A percentile compares a stretch with the other conserved stretches of the same genome.
Conservation (phyloP, 2,329 filamentous ascomycete species). For the Botrytis elliptica region DNA sequence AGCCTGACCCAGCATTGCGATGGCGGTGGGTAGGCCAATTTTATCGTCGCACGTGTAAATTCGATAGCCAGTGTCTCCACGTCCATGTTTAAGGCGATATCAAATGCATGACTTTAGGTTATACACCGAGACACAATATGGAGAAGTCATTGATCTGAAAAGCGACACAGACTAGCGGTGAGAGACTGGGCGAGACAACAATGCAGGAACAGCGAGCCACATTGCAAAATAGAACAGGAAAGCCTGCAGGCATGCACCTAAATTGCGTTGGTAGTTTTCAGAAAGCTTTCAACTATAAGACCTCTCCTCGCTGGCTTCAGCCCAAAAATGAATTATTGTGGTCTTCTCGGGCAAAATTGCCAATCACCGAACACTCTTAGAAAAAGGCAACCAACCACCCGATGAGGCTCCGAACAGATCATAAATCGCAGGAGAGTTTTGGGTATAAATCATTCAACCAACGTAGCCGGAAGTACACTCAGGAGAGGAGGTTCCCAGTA, state of each 20-base stretch:
- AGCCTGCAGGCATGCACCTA: neutral
- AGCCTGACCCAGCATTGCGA: neutral
- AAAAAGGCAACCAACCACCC: neutral
- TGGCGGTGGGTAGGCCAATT: neutral
- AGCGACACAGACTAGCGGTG: neutral
- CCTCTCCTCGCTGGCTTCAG: neutral
- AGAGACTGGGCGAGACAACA: neutral
- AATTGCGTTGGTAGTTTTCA: neutral
- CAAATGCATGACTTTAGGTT: neutral
- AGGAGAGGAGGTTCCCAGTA: neutral
- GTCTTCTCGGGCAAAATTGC: neutral
- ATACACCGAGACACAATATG: neutral
- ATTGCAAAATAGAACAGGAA: neutral
- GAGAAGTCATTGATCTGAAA: neutral
- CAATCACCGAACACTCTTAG: neutral
- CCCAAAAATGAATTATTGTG: neutral
- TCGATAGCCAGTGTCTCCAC: neutral
- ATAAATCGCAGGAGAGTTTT: too few species aligned
- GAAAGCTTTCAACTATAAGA: neutral
- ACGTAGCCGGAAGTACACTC: neutral
- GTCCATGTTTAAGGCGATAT: neutral
- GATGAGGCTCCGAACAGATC: neutral
- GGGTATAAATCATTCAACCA: neutral
- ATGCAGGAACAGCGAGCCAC: neutral
- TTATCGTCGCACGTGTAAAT: neutral